phyloP scores from a whole-genome alignment of 495 filamentous ascomycete species.

The Cercophora newfieldiana region DNA sequence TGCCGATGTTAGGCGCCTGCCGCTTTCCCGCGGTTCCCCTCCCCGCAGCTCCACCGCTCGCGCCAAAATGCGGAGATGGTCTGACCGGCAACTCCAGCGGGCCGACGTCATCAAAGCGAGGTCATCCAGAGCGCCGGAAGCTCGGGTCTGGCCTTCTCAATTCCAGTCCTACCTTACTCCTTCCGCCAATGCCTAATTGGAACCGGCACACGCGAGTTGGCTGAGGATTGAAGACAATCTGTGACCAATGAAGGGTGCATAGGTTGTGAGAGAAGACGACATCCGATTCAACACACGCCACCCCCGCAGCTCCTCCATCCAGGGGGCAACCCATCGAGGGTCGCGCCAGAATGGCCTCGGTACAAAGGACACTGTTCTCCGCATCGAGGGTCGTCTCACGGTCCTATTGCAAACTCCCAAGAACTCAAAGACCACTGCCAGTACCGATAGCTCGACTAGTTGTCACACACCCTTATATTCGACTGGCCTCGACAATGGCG shows the following conservation, averaged over 20 bases:
- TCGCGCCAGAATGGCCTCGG: constrained; percentile 21
- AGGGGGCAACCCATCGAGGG: neutral
- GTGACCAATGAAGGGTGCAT: neutral
- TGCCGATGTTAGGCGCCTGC: constrained; percentile 7
- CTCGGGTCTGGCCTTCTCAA: neutral
- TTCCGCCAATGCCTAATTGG: neutral
- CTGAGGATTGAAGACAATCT: neutral
- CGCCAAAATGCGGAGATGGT: constrained; percentile 7
- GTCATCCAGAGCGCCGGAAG: neutral
- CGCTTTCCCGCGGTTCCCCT: no score
- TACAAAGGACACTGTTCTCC: constrained; percentile 40
- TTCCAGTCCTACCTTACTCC: neutral
- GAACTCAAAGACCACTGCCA: constrained; percentile 33
- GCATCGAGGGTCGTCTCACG: constrained; percentile 30
- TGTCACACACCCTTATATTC: constrained; percentile 30
- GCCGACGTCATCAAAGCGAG: neutral
- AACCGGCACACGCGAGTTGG: neutral
- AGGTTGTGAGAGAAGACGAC: neutral
- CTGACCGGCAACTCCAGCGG: neutral
- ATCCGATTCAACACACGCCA: neutral
- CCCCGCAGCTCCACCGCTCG: neutral
- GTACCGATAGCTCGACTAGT: constrained; percentile 17
- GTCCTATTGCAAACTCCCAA: constrained; percentile 37
- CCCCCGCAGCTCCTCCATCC: neutral
- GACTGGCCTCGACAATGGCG: constrained; percentile 46